These are phyloP conservation scores for Plectosphaerella sp. DNA, from an alignment of 2,329 filamentous ascomycete species.

Conservation along the genomic window DNA sequence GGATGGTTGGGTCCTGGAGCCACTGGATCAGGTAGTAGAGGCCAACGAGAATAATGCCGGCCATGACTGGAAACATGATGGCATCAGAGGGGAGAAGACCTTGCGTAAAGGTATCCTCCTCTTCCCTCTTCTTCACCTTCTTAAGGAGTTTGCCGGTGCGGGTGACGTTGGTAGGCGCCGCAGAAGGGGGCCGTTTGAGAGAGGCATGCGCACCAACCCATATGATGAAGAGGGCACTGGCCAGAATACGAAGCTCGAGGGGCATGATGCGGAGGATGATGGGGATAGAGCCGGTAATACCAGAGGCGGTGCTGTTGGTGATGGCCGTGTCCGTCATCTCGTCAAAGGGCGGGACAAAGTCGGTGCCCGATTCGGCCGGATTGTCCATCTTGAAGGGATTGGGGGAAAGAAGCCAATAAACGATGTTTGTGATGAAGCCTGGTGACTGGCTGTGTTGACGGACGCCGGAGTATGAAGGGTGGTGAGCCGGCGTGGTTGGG, in stretches of 20 bases:
- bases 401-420: no score
- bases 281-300: background rate
- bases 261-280: conserved; percentile 32
- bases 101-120: conserved; percentile 38
- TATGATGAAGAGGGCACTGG: conserved; percentile 76
- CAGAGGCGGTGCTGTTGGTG: conserved; percentile 13
- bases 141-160: conserved; percentile 32
- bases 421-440: background rate
- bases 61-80: conserved; percentile 77
- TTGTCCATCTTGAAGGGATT: no score
- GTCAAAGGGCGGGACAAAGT: conserved; percentile 14
- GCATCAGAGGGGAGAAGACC: conserved; percentile 74
- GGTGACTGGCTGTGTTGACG: no score
- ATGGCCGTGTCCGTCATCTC: conserved; percentile 21
- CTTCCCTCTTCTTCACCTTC: conserved; percentile 37
- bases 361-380: no score
- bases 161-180: conserved; percentile 42
- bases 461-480: no score
- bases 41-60: conserved; percentile 64
- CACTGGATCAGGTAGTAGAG: conserved; percentile 89
- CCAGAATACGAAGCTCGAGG: conserved; percentile 43
- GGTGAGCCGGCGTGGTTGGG: no score
- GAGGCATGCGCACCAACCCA: conserved; percentile 83
- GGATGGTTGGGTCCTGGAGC: conserved; percentile 72
- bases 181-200: conserved; percentile 76